phyloP scores from a whole-genome alignment of 2,329 filamentous ascomycete genomes.

The Tolypocladium guangdongense region DNA sequence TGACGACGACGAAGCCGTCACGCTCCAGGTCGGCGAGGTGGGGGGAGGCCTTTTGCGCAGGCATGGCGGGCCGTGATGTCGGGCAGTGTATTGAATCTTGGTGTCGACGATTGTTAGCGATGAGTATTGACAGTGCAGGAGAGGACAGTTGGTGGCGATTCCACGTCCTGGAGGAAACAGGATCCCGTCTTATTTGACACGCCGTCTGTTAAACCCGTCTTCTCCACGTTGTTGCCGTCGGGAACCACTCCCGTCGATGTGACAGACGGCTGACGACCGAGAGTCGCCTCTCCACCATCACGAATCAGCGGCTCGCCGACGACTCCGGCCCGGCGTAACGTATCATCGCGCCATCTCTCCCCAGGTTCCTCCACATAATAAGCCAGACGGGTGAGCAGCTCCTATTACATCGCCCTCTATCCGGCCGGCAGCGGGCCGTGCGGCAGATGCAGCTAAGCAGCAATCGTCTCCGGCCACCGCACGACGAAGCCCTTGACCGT shows the following conservation, averaged over 20 bases:
- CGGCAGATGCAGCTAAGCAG: neutral
- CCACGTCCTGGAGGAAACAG: neutral
- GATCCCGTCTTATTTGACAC: neutral
- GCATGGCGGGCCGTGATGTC: slow-evolving; percentile 3
- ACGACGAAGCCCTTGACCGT: slow-evolving; percentile 74
- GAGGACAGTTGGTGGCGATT: neutral
- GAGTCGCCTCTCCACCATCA: neutral
- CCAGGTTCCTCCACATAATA: neutral
- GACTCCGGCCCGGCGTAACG: slow-evolving; percentile 3
- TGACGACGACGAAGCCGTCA: slow-evolving; percentile 69
- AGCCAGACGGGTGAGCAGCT: neutral
- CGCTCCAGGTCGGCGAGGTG: slow-evolving; percentile 41
- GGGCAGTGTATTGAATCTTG: too few relatives aligned
- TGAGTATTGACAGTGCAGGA: neutral
- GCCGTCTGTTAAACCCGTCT: neutral
- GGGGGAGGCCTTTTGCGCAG: slow-evolving; percentile 6
- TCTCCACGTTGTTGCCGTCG: neutral
- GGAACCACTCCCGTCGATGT: neutral
- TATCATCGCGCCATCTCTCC: slow-evolving; percentile 1
- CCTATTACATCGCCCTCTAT: too few relatives aligned
- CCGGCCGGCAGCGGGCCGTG: too few relatives aligned
- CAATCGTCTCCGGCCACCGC: slow-evolving; percentile 42
- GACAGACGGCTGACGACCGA: neutral
- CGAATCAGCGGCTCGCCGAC: neutral
- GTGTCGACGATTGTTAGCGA: neutral